Percentiles rank a stretch among this genome's conserved stretches.
Conservation (phyloP, 805 yeast genomes). For the Candida nonsorbophila region DNA sequence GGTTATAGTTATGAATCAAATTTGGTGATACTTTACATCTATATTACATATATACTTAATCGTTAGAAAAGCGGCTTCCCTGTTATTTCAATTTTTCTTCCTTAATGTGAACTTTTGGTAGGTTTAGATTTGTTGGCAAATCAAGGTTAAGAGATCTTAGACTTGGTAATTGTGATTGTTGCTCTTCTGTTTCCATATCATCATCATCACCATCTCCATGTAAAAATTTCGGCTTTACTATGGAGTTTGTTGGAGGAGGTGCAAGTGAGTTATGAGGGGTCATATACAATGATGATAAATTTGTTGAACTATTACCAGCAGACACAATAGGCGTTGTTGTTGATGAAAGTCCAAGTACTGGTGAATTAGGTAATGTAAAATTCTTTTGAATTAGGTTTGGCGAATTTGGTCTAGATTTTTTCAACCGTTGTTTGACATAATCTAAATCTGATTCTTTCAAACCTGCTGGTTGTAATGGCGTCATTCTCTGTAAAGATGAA, state of each 20-base stretch:
- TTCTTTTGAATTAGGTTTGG: conserved; percentile 26
- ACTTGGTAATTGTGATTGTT: conserved; percentile 34
- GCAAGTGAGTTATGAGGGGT: too few relatives aligned
- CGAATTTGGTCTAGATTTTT: conserved; percentile 48
- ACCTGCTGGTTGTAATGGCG: conserved; percentile 38
- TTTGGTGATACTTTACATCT: too few relatives aligned
- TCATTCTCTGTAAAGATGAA: conserved; percentile 57
- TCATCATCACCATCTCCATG: conserved; percentile 2
- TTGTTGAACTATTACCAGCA: conserved; percentile 36
- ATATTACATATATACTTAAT: too few relatives aligned
- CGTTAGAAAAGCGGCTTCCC: too few relatives aligned
- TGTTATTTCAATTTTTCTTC: too few relatives aligned
- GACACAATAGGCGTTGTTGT: conserved; percentile 37
- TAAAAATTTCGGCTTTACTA: conserved; percentile 3
- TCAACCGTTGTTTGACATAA: conserved; percentile 38
- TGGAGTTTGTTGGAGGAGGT: conserved; percentile 9
- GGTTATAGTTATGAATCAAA: too few relatives aligned
- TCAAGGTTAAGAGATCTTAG: conserved; percentile 46
- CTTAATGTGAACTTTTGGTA: too few relatives aligned
- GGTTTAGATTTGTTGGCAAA: conserved; percentile 39
- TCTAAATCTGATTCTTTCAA: conserved; percentile 45
- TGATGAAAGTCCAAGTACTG: conserved; percentile 34
- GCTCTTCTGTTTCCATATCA: too few relatives aligned
- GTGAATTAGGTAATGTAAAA: conserved; percentile 40
- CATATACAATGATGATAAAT: too few relatives aligned